phyloP scores from a whole-genome alignment of 192 early-diverging fungal species.

The Umbelopsis isabellina region DNA sequence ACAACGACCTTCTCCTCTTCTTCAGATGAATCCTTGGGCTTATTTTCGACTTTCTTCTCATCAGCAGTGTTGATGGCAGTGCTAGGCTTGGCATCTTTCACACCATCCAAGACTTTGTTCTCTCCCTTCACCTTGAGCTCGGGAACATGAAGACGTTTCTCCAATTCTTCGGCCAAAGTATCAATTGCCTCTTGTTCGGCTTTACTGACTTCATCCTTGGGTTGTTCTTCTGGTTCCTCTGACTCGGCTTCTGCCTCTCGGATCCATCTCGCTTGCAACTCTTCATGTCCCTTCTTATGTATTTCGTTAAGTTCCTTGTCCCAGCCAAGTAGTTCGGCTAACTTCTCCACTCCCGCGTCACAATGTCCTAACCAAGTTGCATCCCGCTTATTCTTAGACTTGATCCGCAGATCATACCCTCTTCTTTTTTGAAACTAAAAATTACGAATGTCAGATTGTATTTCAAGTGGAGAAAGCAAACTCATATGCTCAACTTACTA shows the following conservation, averaged over 20 bases:
- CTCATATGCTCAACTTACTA: slow-evolving; percentile 38
- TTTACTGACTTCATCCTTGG: slow-evolving; percentile 1
- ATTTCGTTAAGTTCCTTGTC: slow-evolving; percentile 38
- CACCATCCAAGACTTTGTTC: background rate
- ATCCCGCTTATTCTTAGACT: slow-evolving; percentile 64
- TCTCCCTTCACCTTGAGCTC: background rate
- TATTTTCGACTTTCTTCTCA: no score
- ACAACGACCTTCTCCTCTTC: no score
- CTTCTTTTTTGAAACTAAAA: slow-evolving; percentile 10
- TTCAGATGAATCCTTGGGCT: no score
- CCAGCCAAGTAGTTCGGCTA: slow-evolving; percentile 79
- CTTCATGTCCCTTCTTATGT: slow-evolving; percentile 26
- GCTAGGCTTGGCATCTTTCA: background rate
- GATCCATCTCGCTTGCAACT: slow-evolving; percentile 33
- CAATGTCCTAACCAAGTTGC: slow-evolving; percentile 81
- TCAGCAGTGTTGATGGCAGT: no score
- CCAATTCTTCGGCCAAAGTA: slow-evolving; percentile 25
- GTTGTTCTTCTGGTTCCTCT: slow-evolving; percentile 16
- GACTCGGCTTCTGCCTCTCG: slow-evolving; percentile 19
- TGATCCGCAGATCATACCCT: slow-evolving; percentile 3
- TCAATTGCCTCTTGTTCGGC: slow-evolving; percentile 25
- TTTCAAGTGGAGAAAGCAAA: background rate
- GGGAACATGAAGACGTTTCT: slow-evolving; percentile 26
- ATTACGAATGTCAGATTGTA: background rate
- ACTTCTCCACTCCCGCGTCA: slow-evolving; percentile 72